Base-by-base conservation (phyloP, 1,284 basidiomycete species). In the Rugosomyces carneus region DNA sequence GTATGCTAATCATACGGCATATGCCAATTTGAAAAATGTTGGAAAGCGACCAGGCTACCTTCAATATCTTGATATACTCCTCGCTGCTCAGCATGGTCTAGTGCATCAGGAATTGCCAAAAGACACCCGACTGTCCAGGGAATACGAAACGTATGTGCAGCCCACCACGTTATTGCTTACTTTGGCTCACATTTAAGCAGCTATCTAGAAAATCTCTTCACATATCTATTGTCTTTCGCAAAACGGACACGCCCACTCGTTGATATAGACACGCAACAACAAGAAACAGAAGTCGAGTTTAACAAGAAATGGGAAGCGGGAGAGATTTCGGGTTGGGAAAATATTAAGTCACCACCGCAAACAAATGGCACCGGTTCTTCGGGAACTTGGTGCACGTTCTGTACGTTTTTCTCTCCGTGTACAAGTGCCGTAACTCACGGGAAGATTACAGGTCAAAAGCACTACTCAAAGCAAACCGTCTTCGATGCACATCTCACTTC, bases 401-500 rank as follows among this genome's bases (percentile, higher is more conserved):
- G 93, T 93, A 69, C 69, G 91, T 76, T 43, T 44, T 21, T 27
- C n/a, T 47, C 47, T 47, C 10, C 52, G 20, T 37, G 16, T 29
- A 37, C 40, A 31, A 42, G 34, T 47, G 32, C 39, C 47, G 9
- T 7, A 37, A 45, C 45, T 47, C 38, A 48, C 42, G 31, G 23
- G 4, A 10, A 27, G 5, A 16, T 27, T 15, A 34, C 44, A 93
- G 91, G 93, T 62, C 89, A 93, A 64, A 93, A 94, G 61, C 74
- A 78, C 51, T 99, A 98, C 65, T 81, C 94, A 10, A 99, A 98
- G 65, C 91, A 97, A 65, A 97, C 95, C 0, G 96, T 99, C 3
- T 99, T 94, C 65, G 92, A 97, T 58, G 94, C 93, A 3, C 96
- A 99, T 63, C 69, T 99, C 40, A 90, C 82, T 7, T 95, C 93